Base-by-base conservation (phyloP, 257 asterid species). In the Phtheirospermum japonicum region DNA sequence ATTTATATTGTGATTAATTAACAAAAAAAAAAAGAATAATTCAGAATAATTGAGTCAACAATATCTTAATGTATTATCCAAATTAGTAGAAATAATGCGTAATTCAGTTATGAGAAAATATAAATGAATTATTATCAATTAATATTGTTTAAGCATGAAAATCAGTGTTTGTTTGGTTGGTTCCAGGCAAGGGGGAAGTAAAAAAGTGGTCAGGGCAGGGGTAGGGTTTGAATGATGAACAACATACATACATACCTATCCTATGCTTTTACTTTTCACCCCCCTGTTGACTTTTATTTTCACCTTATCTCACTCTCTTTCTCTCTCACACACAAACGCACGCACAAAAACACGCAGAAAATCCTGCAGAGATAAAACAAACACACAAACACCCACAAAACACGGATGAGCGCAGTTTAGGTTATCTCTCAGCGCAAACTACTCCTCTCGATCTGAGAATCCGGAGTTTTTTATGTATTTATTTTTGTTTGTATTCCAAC, bases 381-480 rank as follows among this genome's bases (percentile, higher is more conserved):
- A 59, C 55, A 34, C 2, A 56, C 17, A 58, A 64, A 67, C 77
- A 65, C 81, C 75, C 77, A 76, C 50, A 68, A 72, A 76, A 72
- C 77, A 72, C 81, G 77, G 77, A 65, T 61, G 67, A 65, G 54
- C 52, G 45, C 45, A 33, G 72, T 54, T 32, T 49, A 65, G 39
- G 5, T 26, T 39, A 23, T 39, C 13, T n/a, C n/a, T n/a, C n/a
- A n/a, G n/a, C n/a, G n/a, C n/a, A n/a, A n/a, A n/a, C n/a, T n/a
- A n/a, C n/a, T n/a, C n/a, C n/a, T n/a, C n/a, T 7, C 11, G 65
- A 49, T 68, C 57, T 69, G 60, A 6, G 60, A 62, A 45, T 55
- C 60, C 5, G 16, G 54, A 7, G 14, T 0, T 1, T 37, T 7
- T 30, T 39, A 23, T 23, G 1, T 23, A 23, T 1, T 23, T 23